Evolutionary conservation across 352 stramenopile genomes (phyloP).

Genomic region (Globisporangium spinosum): DNA sequence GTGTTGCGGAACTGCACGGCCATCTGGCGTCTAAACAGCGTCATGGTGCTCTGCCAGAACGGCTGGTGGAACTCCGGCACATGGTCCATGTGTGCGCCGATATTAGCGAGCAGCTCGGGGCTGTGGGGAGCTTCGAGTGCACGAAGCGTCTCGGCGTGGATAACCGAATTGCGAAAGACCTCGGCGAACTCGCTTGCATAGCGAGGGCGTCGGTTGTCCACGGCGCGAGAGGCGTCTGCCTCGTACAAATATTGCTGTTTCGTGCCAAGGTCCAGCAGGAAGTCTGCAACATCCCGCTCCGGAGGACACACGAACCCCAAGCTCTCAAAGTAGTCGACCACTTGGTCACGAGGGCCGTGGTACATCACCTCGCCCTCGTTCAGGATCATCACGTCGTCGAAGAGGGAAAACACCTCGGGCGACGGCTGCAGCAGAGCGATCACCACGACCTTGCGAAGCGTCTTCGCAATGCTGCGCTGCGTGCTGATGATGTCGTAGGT

Average conservation of each 20-base stretch:
- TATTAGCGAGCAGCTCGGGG: constrained; percentile 18
- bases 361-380: constrained; percentile 46
- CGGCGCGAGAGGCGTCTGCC: not conserved
- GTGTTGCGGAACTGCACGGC: constrained; percentile 33
- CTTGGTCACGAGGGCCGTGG: constrained; percentile 23
- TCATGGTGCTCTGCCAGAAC: constrained; percentile 22
- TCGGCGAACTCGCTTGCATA: constrained; percentile 34
- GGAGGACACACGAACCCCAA: constrained; percentile 17
- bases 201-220: not conserved
- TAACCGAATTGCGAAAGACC: constrained; percentile 22
- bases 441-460: constrained; percentile 42
- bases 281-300: constrained; percentile 21
- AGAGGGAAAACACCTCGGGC: constrained; percentile 45
- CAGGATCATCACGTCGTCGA: constrained; percentile 49
- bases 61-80: constrained; percentile 34
- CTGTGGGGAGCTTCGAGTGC: constrained; percentile 17
- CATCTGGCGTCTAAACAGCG: constrained; percentile 45
- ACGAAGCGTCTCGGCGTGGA: constrained; percentile 18
- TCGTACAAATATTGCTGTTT: constrained; percentile 19
- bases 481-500: constrained; percentile 59
- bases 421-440: constrained; percentile 82
- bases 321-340: constrained; percentile 17
- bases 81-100: constrained; percentile 24
- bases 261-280: constrained; percentile 16
- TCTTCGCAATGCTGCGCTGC: constrained; percentile 44